phyloP scores from a whole-genome alignment of 2,329 filamentous ascomycete genomes.

The Colletotrichum siamense region DNA sequence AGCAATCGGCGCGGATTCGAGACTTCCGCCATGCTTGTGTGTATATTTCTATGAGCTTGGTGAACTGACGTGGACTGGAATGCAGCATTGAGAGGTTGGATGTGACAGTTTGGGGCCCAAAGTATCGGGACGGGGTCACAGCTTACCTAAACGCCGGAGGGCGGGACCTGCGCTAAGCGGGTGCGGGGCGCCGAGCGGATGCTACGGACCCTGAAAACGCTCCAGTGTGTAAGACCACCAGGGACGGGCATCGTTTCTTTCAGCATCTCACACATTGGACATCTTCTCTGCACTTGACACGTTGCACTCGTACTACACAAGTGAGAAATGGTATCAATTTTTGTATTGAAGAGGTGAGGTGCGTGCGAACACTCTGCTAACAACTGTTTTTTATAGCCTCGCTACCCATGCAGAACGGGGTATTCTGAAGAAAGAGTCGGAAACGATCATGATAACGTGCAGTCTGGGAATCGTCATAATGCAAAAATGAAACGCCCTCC shows the following conservation, averaged over 20 bases:
- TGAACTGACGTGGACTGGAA: not conserved
- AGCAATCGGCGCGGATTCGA: conserved; percentile 62
- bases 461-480: conserved; percentile 13
- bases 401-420: conserved; percentile 11
- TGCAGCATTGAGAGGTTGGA: not conserved
- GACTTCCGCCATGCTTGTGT: conserved; percentile 39
- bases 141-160: conserved; percentile 8
- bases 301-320: not conserved
- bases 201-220: not conserved
- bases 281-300: not conserved
- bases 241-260: not conserved
- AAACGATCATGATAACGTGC: conserved; percentile 9
- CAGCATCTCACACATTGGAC: not conserved
- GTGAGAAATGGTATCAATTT: not conserved
- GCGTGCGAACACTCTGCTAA: not conserved
- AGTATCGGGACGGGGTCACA: not conserved
- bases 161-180: not conserved
- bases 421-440: not conserved
- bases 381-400: conserved; percentile 1
- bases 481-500: not conserved
- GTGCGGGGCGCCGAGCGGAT: not conserved
- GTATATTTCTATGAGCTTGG: not conserved
- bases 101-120: not conserved
- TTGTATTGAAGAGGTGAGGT: not conserved
- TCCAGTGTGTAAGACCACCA: not conserved